Conservation (phyloP, 495 filamentous ascomycete species). For the Aspergillus haitiensis region DNA sequence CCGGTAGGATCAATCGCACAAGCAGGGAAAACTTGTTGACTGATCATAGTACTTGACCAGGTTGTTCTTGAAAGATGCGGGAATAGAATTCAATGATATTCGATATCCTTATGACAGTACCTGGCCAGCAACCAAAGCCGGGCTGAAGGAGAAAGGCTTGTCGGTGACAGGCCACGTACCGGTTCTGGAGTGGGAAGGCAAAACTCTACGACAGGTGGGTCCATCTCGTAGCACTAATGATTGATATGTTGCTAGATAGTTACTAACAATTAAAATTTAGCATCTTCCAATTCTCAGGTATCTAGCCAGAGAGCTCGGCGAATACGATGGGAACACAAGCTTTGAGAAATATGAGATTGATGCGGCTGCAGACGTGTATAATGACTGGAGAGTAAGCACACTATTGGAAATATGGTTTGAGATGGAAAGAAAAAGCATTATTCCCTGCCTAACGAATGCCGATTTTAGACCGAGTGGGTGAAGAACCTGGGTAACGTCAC, state of each 20-base stretch:
- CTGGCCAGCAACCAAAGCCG: conserved; percentile 38
- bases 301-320: conserved; percentile 37
- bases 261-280: conserved; percentile 18
- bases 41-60: conserved; percentile 9
- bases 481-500: conserved; percentile 20
- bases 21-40: not conserved
- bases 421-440: too few relatives aligned
- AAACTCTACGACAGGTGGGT: conserved; percentile 40
- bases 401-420: not conserved
- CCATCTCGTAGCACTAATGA: not conserved
- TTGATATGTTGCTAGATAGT: not conserved
- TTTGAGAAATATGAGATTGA: conserved; percentile 46
- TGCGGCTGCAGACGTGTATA: conserved; percentile 44
- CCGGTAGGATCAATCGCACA: conserved; percentile 20
- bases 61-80: conserved; percentile 43
- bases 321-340: conserved; percentile 41
- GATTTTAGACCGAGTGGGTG: conserved; percentile 29
- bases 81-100: conserved; percentile 41
- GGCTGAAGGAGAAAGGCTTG: conserved; percentile 30
- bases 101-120: conserved; percentile 42
- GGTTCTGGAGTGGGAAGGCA: conserved; percentile 42
- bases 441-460: not conserved
- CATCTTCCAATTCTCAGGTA: conserved; percentile 44
- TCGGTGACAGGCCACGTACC: conserved; percentile 40
- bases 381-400: conserved; percentile 37